phyloP scores from a whole-genome alignment of 78 protist genomes.

The Mantamonas sphyraenae region DNA sequence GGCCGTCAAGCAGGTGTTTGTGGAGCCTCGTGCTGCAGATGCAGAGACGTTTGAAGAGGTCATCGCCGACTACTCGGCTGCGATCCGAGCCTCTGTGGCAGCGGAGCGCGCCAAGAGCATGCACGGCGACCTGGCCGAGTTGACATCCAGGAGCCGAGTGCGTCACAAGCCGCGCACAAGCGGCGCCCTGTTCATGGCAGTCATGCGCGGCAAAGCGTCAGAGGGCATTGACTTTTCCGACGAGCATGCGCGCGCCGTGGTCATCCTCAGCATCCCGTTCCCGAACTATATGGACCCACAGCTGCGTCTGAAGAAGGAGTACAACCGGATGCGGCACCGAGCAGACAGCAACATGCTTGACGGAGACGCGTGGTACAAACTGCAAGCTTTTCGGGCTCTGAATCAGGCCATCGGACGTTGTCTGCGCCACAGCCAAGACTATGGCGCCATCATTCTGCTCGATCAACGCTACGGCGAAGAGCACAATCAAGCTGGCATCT shows the following conservation, averaged over 20 bases:
- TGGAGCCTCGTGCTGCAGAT: neutral
- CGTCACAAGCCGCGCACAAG: neutral
- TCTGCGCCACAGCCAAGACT: constrained; percentile 50
- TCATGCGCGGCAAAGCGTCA: constrained; percentile 42
- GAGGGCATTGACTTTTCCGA: constrained; percentile 55
- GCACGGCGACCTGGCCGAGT: neutral
- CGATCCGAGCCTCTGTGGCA: neutral
- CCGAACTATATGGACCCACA: constrained; percentile 25
- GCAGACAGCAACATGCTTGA: neutral
- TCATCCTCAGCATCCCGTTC: constrained; percentile 55
- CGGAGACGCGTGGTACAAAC: neutral
- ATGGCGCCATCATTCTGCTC: constrained; percentile 34
- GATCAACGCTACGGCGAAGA: constrained; percentile 26
- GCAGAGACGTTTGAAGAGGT: neutral
- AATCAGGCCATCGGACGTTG: constrained; percentile 62
- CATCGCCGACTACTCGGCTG: constrained; percentile 8
- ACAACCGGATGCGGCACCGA: neutral
- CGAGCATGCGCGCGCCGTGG: constrained; percentile 35
- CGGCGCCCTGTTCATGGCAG: constrained; percentile 47
- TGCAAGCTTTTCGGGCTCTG: constrained; percentile 46
- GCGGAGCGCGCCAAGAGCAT: neutral
- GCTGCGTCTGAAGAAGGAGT: neutral
- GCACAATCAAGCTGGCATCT: neutral
- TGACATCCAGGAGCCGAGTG: neutral
- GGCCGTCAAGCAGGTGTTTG: neutral